Evolutionary conservation across 2,329 filamentous ascomycete genomes (phyloP).

Genomic region (Beauveria rudraprayagi): DNA sequence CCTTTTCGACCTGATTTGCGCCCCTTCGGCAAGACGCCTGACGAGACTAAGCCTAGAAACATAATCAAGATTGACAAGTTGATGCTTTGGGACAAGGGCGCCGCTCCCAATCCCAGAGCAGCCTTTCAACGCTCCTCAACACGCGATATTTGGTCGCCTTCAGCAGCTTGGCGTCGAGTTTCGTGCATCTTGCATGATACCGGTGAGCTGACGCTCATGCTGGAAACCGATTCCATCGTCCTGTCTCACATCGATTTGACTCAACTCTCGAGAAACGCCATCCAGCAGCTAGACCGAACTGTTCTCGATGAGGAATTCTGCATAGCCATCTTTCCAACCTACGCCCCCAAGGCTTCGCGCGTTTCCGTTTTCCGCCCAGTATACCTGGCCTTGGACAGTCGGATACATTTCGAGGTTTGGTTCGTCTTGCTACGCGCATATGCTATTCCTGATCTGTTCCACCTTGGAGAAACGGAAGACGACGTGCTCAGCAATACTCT

Average conservation of each 20-base stretch:
- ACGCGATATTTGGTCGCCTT: constrained; percentile 43
- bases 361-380: constrained; percentile 78
- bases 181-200: constrained; percentile 94
- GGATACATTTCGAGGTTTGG: constrained; percentile 95
- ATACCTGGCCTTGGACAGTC: constrained; percentile 78
- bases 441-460: constrained; percentile 85
- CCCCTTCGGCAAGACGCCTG: constrained; percentile 29
- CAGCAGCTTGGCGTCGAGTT: constrained; percentile 72
- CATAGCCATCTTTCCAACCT: constrained; percentile 91
- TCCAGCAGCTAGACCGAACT: constrained; percentile 83
- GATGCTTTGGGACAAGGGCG: constrained; percentile 80
- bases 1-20: constrained; percentile 35
- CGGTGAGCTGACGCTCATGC: constrained; percentile 84
- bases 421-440: constrained; percentile 87
- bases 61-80: constrained; percentile 96
- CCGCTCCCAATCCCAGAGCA: constrained; percentile 44
- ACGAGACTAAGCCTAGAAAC: constrained; percentile 38
- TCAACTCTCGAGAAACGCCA: constrained; percentile 78
- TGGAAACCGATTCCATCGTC: constrained; percentile 73
- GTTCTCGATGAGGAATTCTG: constrained; percentile 91
- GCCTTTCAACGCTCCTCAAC: constrained; percentile 51
- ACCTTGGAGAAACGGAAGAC: constrained; percentile 39
- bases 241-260: constrained; percentile 80
- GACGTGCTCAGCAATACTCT: constrained; percentile 35
- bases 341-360: constrained; percentile 65